These are phyloP conservation scores for Pleoardoris graminearum DNA, from an alignment of 2,329 filamentous ascomycete species.

Conservation along the genomic window DNA sequence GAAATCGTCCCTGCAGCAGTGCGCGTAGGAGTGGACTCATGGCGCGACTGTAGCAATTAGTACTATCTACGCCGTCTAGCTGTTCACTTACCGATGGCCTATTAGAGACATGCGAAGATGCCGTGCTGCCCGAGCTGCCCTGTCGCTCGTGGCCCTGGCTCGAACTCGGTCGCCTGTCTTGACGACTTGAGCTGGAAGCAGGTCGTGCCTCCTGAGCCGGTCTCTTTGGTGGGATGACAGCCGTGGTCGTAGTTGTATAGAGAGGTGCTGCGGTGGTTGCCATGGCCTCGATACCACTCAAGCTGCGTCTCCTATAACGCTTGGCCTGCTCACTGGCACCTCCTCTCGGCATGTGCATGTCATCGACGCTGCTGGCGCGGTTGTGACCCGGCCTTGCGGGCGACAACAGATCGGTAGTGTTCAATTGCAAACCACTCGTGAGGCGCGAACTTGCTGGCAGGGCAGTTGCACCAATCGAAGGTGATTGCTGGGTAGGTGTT, in stretches of 20 bases:
- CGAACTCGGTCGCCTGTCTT: slow-evolving; percentile 35
- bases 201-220: slow-evolving; percentile 27
- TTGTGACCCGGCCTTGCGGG: slow-evolving; percentile 52
- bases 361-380: slow-evolving; percentile 68
- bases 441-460: slow-evolving; percentile 58
- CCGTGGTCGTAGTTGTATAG: slow-evolving; percentile 13
- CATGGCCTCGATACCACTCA: slow-evolving; percentile 64
- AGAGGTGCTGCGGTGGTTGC: slow-evolving; percentile 22
- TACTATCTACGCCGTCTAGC: not conserved
- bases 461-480: slow-evolving; percentile 43
- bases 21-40: slow-evolving; percentile 25
- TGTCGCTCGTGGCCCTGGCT: slow-evolving; percentile 43
- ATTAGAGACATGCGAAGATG: slow-evolving; percentile 38
- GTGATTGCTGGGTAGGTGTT: slow-evolving; percentile 38
- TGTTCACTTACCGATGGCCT: slow-evolving; percentile 39
- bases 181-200: slow-evolving; percentile 36
- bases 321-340: slow-evolving; percentile 68
- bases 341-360: slow-evolving; percentile 65
- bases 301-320: slow-evolving; percentile 79
- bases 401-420: slow-evolving; percentile 37
- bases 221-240: slow-evolving; percentile 20
- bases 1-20: slow-evolving; percentile 17
- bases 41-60: slow-evolving; percentile 26
- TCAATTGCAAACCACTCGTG: slow-evolving; percentile 59
- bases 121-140: slow-evolving; percentile 44